A percentile compares a stretch with the other conserved stretches of the same genome.
Evolutionary conservation across 768 basidiomycete genomes (phyloP).

Genomic region (Imleria badia): DNA sequence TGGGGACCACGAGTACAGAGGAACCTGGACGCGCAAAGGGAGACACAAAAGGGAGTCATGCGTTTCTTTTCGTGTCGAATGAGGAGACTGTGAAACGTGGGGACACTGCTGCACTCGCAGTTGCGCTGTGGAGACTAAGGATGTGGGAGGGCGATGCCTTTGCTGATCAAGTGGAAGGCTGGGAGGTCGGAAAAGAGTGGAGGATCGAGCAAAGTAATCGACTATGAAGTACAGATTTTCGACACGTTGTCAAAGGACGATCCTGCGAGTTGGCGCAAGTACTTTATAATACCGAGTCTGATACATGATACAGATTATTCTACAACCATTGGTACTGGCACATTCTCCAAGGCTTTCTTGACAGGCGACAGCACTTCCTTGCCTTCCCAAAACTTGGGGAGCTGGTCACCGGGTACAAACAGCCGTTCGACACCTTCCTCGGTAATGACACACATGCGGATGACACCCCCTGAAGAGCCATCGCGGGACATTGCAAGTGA

Average conservation of each 20-base stretch:
- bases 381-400: slow-evolving; percentile 91
- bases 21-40: slow-evolving; percentile 11
- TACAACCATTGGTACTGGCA: slow-evolving; percentile 44
- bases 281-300: not conserved
- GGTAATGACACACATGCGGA: slow-evolving; percentile 96
- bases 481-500: slow-evolving; percentile 96
- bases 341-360: slow-evolving; percentile 20
- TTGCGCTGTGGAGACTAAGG: slow-evolving; percentile 76
- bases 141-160: slow-evolving; percentile 65
- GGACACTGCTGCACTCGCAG: slow-evolving; percentile 62
- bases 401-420: slow-evolving; percentile 88
- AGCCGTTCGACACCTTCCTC: slow-evolving; percentile 88
- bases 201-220: slow-evolving; percentile 17
- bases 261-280: not conserved
- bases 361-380: slow-evolving; percentile 59
- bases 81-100: slow-evolving; percentile 47
- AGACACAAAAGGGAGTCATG: slow-evolving; percentile 59
- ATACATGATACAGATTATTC: slow-evolving; percentile 34
- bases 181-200: slow-evolving; percentile 37
- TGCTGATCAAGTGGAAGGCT: slow-evolving; percentile 22
- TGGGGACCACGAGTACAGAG: not conserved
- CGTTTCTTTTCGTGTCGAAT: slow-evolving; percentile 63
- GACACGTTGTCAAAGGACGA: not conserved
- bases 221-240: not conserved
- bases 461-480: slow-evolving; percentile 95